phyloP scores from a whole-genome alignment of 371 early-diverging fungal genomes.

The Capniomyces stellatus region DNA sequence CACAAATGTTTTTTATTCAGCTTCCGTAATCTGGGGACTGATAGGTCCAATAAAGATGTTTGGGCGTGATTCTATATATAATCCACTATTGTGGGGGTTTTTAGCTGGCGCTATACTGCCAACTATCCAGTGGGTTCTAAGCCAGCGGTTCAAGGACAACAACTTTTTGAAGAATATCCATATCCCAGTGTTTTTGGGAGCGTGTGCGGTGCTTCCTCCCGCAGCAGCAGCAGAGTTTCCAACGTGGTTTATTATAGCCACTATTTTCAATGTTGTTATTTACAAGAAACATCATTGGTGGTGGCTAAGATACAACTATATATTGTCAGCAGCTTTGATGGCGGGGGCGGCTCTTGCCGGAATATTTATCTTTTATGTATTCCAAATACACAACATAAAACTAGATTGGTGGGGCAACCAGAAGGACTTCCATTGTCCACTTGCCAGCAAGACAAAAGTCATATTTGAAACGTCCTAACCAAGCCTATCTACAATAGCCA shows the following conservation, averaged over 20 bases:
- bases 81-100: constrained; percentile 35
- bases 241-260: constrained; percentile 44
- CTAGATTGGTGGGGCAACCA: constrained; percentile 23
- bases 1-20: constrained; percentile 42
- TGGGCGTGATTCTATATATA: constrained; percentile 36
- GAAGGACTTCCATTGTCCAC: constrained; percentile 5
- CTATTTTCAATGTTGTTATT: constrained; percentile 42
- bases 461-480: too few relatives aligned
- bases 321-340: constrained; percentile 54
- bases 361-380: constrained; percentile 20
- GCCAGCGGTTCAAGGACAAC: constrained; percentile 16
- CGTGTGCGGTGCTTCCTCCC: constrained; percentile 35
- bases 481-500: too few relatives aligned
- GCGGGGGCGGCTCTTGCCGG: constrained; percentile 36
- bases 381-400: constrained; percentile 11
- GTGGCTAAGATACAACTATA: constrained; percentile 56
- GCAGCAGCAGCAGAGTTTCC: constrained; percentile 35
- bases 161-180: constrained; percentile 38
- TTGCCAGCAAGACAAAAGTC: constrained; percentile 1
- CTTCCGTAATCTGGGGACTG: constrained; percentile 53
- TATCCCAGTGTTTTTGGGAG: constrained; percentile 40
- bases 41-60: constrained; percentile 54
- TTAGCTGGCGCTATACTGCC: constrained; percentile 42
- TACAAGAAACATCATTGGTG: constrained; percentile 32
- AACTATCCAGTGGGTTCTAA: constrained; percentile 31